Evolutionary conservation across 139 green algal genomes (phyloP), one percentile per base, ranked within the genome.

Genomic region (Axilococcus clingmanii): DNA sequence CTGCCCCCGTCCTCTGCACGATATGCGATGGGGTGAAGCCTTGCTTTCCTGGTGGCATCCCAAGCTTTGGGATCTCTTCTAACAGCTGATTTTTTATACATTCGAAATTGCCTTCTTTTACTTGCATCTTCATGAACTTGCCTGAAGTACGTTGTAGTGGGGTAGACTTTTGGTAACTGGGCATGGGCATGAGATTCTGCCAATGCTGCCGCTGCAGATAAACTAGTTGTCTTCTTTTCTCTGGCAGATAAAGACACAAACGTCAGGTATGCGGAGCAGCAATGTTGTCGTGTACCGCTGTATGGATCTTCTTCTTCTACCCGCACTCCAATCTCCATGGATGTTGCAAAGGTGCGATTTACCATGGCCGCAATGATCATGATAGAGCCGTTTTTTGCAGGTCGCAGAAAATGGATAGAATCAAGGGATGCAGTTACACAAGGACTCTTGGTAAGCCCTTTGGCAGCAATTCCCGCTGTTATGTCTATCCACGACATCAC

Each of bases 401-500:
- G 81, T 46, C 63, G 52, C 46, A 87, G 61, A 33, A 87, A 87
- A 59, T 87, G 80, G 20, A 89, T 80, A 1, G 71, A 55, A 37
- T 91, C 82, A 8, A 90, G 68, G 6, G 47, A 72, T 37, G 81
- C 79, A 0, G 83, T 93, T 19, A 93, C 82, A 41, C 70, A 81
- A 16, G 82, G 76, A 3, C 75, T 71, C 1, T 71, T 64, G 0
- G 82, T 79, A 25, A 89, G 75, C 1, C 70, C 81, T 52, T 93
- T 93, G 51, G 83, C 82, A 2, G 71, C 70, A 54, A 93, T 63
- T 0, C 83, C 83, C 0, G 83, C 83, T 47, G 72, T 84, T 5
- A 93, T 32, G 42, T 93, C 83, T 24, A 93, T 88, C 83, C 83
- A 93, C 59, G 56, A 75, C 38, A 93, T 61, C 29, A 93, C 82